These are phyloP conservation scores for Taphrina deformans DNA, from an alignment of 1,139 yeast genomes.

Conservation along the genomic window DNA sequence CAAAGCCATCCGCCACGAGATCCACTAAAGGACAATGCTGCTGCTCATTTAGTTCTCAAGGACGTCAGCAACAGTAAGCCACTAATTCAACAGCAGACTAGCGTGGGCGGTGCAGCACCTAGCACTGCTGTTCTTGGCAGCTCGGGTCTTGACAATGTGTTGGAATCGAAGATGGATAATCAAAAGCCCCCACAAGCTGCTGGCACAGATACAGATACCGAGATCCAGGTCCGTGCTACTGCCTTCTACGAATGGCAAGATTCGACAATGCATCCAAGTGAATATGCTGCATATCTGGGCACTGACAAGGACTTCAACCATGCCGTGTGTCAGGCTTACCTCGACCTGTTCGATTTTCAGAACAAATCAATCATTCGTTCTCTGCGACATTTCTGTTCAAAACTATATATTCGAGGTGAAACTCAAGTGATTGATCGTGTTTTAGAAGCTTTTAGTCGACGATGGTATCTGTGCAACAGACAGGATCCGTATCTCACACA, in stretches of 20 bases:
- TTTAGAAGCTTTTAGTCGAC: constrained; percentile 65
- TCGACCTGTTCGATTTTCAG: constrained; percentile 45
- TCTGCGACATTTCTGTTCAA: constrained; percentile 62
- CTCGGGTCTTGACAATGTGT: neutral
- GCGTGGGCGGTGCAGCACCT: neutral
- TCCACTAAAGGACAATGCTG: neutral
- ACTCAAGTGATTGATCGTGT: constrained; percentile 79
- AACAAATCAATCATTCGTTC: constrained; percentile 49
- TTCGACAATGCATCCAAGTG: neutral
- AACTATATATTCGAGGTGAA: constrained; percentile 74
- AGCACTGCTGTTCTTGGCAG: neutral
- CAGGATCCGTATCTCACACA: constrained; percentile 5
- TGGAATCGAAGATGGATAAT: neutral
- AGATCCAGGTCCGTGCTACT: neutral
- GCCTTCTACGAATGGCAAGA: constrained; percentile 14
- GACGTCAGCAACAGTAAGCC: neutral
- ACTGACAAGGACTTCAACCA: constrained; percentile 7
- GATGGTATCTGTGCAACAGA: constrained; percentile 52
- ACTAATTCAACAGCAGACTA: neutral
- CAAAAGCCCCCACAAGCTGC: neutral
- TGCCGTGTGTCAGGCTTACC: constrained; percentile 41
- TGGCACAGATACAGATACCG: neutral
- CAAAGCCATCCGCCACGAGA: neutral
- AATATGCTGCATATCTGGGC: constrained; percentile 24
- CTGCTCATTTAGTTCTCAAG: neutral